Evolutionary conservation across 129 eudicot species (phyloP).

Genomic region (Oenanthe sinensis): DNA sequence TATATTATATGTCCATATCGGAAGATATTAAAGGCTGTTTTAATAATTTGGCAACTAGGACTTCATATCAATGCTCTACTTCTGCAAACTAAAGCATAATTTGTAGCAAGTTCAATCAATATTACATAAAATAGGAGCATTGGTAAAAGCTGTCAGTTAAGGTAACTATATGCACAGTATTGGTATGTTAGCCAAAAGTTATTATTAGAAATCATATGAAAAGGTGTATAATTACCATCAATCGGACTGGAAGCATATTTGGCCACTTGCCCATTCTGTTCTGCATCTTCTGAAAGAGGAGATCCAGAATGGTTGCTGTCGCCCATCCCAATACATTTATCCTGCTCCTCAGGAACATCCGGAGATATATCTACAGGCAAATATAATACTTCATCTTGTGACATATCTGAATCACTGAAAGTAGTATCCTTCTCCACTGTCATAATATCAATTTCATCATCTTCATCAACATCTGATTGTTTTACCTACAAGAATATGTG

Average conservation of each 20-base stretch:
- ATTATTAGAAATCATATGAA: neutral
- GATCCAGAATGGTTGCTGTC: conserved; percentile 57
- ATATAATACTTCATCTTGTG: conserved; percentile 74
- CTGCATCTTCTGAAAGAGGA: conserved; percentile 60
- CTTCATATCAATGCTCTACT: neutral
- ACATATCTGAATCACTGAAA: conserved; percentile 88
- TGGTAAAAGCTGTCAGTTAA: neutral
- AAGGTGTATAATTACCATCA: conserved; percentile 44
- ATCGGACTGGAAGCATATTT: conserved; percentile 51
- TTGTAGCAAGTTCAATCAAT: neutral
- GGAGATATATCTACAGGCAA: conserved; percentile 82
- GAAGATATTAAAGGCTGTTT: neutral
- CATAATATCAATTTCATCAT: conserved; percentile 78
- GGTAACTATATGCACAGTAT: neutral
- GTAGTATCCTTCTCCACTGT: conserved; percentile 64
- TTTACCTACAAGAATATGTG: conserved; percentile 36
- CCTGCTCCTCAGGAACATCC: conserved; percentile 68
- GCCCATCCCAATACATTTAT: conserved; percentile 36
- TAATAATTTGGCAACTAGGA: neutral
- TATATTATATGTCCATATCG: neutral
- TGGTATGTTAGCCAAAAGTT: neutral
- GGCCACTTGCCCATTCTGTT: conserved; percentile 41
- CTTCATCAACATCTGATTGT: conserved; percentile 64
- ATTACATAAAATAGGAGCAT: neutral
- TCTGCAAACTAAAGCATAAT: neutral